Percentiles rank a stretch among this genome's conserved stretches.
Evolutionary conservation across 257 asterid species (phyloP).

Genomic region (Anisodus tanguticus): DNA sequence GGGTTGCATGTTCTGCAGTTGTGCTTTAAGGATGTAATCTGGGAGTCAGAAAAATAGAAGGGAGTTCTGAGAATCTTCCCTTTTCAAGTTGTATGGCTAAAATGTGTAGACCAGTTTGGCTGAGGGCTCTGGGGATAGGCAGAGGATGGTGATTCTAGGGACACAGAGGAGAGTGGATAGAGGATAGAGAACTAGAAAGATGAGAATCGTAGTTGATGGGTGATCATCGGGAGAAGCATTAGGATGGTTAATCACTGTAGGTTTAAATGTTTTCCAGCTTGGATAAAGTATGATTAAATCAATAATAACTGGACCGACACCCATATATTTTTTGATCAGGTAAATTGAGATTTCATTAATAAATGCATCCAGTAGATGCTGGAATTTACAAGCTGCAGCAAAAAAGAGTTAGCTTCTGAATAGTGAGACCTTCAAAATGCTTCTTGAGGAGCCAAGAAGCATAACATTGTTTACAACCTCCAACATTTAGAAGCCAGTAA

Average conservation of each 20-base stretch:
- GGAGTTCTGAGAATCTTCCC: background rate
- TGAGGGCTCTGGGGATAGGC: background rate
- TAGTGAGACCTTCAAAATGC: background rate
- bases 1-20: background rate
- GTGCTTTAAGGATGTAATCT: background rate
- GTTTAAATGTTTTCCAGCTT: background rate
- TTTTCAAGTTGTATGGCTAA: background rate
- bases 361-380: conserved; percentile 6
- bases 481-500: background rate
- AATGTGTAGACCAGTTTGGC: background rate
- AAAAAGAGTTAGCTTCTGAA: background rate
- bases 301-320: background rate
- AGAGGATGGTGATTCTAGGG: background rate
- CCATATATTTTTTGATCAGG: background rate
- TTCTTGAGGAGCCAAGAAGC: background rate
- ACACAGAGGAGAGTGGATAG: background rate
- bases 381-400: background rate
- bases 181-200: background rate
- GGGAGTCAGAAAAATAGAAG: background rate
- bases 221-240: background rate
- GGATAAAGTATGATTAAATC: background rate
- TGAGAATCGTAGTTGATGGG: background rate
- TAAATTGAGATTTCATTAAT: background rate
- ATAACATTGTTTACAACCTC: background rate
- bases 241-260: background rate